phyloP scores from a whole-genome alignment of 2,329 filamentous ascomycete species.

The Sarocladiaceae sp. region DNA sequence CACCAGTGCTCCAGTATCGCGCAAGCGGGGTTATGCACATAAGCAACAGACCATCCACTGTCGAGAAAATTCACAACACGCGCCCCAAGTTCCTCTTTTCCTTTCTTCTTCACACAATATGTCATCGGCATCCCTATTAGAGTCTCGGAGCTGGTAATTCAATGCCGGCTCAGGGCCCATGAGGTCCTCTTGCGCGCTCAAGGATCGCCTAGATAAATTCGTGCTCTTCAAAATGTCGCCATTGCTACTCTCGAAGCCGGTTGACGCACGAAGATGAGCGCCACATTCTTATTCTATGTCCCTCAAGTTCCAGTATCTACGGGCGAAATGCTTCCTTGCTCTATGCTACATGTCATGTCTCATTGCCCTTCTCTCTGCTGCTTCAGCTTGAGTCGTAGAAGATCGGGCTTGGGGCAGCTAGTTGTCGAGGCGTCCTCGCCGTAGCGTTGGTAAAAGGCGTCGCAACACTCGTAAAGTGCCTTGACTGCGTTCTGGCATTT shows the following conservation, averaged over 20 bases:
- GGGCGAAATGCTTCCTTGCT: no score
- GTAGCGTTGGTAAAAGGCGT: slow-evolving; percentile 74
- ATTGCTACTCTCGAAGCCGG: slow-evolving; percentile 41
- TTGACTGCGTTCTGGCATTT: slow-evolving; percentile 75
- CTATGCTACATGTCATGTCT: no score
- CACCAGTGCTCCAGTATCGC: background rate
- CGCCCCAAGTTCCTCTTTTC: slow-evolving; percentile 19
- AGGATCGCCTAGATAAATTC: slow-evolving; percentile 85
- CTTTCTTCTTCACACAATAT: slow-evolving; percentile 55
- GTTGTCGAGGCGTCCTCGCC: slow-evolving; percentile 70
- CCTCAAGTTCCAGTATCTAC: no score
- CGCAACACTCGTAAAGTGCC: slow-evolving; percentile 89
- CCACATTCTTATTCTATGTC: slow-evolving; percentile 32
- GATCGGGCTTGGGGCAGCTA: slow-evolving; percentile 77
- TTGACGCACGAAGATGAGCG: slow-evolving; percentile 39
- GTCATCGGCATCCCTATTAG: slow-evolving; percentile 92
- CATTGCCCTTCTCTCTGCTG: slow-evolving; percentile 49
- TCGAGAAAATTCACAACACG: slow-evolving; percentile 3
- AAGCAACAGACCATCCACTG: slow-evolving; percentile 13
- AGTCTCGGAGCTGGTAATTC: slow-evolving; percentile 94
- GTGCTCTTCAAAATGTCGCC: slow-evolving; percentile 69
- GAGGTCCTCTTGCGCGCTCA: slow-evolving; percentile 90
- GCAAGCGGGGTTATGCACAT: slow-evolving; percentile 19
- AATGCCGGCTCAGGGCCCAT: slow-evolving; percentile 87
- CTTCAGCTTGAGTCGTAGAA: slow-evolving; percentile 79